A percentile compares a stretch with the other conserved stretches of the same genome.
phyloP scores from a whole-genome alignment of 768 basidiomycete species.

The Calocybe gangraenosa region DNA sequence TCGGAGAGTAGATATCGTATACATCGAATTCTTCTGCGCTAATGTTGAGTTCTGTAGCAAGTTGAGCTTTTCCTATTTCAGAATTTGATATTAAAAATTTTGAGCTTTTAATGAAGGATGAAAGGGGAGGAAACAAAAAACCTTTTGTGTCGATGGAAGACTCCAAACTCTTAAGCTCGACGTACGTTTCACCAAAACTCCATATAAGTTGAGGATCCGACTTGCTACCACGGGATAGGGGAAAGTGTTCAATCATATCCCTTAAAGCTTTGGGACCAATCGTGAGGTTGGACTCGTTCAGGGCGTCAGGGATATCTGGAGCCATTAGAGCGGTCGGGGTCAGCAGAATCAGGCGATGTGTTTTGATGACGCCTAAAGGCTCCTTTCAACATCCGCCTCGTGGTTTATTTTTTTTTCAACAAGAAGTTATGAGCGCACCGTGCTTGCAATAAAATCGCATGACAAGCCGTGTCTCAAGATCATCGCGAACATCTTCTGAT shows the following conservation, averaged over 20 bases:
- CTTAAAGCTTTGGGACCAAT: constrained; percentile 71
- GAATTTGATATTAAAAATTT: too few species aligned
- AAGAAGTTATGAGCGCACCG: constrained; percentile 37
- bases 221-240: constrained; percentile 54
- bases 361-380: constrained; percentile 69
- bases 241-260: constrained; percentile 82
- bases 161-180: constrained; percentile 65
- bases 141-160: constrained; percentile 64
- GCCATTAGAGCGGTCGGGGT: constrained; percentile 56
- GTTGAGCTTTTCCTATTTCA: constrained; percentile 49
- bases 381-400: neutral
- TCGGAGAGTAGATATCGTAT: constrained; percentile 61
- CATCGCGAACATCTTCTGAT: constrained; percentile 47
- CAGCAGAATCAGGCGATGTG: constrained; percentile 66
- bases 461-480: constrained; percentile 67
- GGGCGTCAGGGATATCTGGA: constrained; percentile 58
- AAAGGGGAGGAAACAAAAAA: constrained; percentile 19
- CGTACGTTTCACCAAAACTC: constrained; percentile 69
- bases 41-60: constrained; percentile 74
- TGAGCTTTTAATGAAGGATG: neutral
- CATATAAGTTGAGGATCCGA: constrained; percentile 79
- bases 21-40: constrained; percentile 78
- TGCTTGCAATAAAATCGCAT: constrained; percentile 81
- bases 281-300: constrained; percentile 58
- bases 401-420: neutral